phyloP scores from a whole-genome alignment of 345 rosid species.

The Limnanthes douglasii region DNA sequence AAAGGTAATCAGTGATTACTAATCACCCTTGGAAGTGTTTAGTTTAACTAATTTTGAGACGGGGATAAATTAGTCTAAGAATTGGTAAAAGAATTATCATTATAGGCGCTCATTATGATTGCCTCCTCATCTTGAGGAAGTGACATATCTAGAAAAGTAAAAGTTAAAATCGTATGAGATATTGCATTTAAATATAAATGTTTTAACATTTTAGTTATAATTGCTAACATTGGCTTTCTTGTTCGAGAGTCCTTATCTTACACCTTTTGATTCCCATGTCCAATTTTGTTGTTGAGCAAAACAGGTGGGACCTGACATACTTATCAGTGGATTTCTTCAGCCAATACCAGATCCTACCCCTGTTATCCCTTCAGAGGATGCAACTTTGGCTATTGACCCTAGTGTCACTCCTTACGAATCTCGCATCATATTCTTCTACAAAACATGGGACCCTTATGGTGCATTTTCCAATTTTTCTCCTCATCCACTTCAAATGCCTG shows the following conservation, averaged over 20 bases:
- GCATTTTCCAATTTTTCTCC: constrained; percentile 88
- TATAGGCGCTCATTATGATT: no score
- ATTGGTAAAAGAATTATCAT: no score
- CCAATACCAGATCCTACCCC: constrained; percentile 82
- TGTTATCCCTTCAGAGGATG: constrained; percentile 60
- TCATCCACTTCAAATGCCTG: constrained; percentile 64
- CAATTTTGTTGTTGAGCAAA: constrained; percentile 8
- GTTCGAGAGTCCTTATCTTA: neutral
- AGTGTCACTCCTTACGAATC: constrained; percentile 56
- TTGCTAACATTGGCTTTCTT: no score
- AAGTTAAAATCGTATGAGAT: no score
- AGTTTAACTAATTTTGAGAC: no score
- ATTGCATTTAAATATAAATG: no score
- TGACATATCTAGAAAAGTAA: no score
- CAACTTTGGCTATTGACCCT: constrained; percentile 79
- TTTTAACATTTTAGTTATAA: no score
- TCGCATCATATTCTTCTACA: constrained; percentile 71
- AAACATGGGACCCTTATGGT: constrained; percentile 93
- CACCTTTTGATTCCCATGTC: constrained; percentile 1
- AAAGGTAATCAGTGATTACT: no score
- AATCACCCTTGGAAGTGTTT: no score
- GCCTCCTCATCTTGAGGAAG: no score
- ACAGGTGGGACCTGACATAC: constrained; percentile 94
- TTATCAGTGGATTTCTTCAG: constrained; percentile 82
- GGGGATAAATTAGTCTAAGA: no score